These are phyloP conservation scores for Amesomyces nigricolor DNA, from an alignment of 2,329 filamentous ascomycete genomes.

Conservation along the genomic window DNA sequence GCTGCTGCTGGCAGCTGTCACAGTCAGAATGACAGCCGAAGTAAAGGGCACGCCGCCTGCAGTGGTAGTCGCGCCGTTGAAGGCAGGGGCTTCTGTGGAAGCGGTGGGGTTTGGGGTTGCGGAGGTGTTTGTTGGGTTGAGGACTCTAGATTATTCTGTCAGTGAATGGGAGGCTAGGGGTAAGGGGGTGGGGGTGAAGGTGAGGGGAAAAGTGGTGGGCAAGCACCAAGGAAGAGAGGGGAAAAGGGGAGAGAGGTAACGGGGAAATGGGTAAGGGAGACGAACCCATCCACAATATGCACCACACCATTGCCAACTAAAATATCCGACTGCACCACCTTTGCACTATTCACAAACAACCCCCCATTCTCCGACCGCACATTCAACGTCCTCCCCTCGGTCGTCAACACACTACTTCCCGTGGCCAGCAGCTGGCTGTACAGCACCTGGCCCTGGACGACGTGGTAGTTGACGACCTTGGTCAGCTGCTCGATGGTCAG, in stretches of 20 bases:
- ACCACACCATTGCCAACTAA: slow-evolving; percentile 52
- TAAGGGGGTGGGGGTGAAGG: too few relatives aligned
- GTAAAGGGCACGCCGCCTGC: slow-evolving; percentile 48
- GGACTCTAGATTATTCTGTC: slow-evolving; percentile 36
- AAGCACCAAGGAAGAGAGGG: background rate
- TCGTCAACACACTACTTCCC: slow-evolving; percentile 30
- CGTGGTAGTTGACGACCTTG: slow-evolving; percentile 57
- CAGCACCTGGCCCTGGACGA: slow-evolving; percentile 49
- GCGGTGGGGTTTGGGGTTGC: slow-evolving; percentile 39
- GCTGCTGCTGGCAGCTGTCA: too few relatives aligned
- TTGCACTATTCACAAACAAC: slow-evolving; percentile 46
- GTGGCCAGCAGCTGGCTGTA: slow-evolving; percentile 41
- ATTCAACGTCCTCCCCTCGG: slow-evolving; percentile 44
- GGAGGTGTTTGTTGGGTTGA: slow-evolving; percentile 50
- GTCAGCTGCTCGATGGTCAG: slow-evolving; percentile 44
- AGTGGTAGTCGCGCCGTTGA: slow-evolving; percentile 45
- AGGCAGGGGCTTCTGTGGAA: slow-evolving; percentile 46
- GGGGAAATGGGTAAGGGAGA: background rate
- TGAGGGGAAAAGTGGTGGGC: too few relatives aligned
- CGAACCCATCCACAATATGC: slow-evolving; percentile 53
- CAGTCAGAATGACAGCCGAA: slow-evolving; percentile 35
- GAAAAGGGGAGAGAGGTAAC: background rate
- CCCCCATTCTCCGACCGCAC: slow-evolving; percentile 38
- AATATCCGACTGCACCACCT: slow-evolving; percentile 44
- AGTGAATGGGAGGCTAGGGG: background rate